A percentile compares a stretch with the other conserved stretches of the same genome.
phyloP scores from a whole-genome alignment of 768 basidiomycete species.

The Psilocybe sp. region DNA sequence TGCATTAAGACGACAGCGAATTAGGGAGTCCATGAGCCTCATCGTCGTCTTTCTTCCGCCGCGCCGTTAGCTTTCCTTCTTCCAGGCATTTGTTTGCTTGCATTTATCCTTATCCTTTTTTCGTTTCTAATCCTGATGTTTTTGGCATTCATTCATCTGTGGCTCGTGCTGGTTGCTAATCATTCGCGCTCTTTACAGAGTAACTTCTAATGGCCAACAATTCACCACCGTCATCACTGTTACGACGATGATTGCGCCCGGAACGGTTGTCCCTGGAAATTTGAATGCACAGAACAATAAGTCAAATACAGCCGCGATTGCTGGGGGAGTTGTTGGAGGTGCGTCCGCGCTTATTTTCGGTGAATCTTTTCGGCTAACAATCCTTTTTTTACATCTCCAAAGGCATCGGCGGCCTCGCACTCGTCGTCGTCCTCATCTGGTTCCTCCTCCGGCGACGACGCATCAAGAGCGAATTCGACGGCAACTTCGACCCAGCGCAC shows the following conservation, averaged over 20 bases:
- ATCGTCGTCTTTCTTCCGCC: no score
- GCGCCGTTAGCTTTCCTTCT: no score
- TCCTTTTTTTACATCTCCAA: background rate
- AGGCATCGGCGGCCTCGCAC: constrained; percentile 16
- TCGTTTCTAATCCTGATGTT: no score
- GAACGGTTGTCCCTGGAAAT: constrained; percentile 1
- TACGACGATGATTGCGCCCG: background rate
- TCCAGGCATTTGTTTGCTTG: no score
- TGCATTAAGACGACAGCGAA: no score
- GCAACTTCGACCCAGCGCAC: constrained; percentile 25
- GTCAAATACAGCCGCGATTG: constrained; percentile 19
- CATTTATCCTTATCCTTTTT: no score
- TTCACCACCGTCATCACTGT: constrained; percentile 9
- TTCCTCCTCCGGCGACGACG: constrained; percentile 18
- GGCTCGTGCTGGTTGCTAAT: no score
- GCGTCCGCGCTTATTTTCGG: background rate
- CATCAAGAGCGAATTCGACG: constrained; percentile 24
- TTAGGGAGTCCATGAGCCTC: no score
- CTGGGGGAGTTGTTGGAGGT: constrained; percentile 27
- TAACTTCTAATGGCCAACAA: no score
- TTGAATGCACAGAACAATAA: background rate
- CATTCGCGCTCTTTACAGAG: no score
- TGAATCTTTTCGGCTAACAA: background rate
- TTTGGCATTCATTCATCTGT: no score
- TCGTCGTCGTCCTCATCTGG: constrained; percentile 13